These are phyloP conservation scores for Coemansia sp. DNA, from an alignment of 192 early-diverging fungal species.

Conservation along the genomic window DNA sequence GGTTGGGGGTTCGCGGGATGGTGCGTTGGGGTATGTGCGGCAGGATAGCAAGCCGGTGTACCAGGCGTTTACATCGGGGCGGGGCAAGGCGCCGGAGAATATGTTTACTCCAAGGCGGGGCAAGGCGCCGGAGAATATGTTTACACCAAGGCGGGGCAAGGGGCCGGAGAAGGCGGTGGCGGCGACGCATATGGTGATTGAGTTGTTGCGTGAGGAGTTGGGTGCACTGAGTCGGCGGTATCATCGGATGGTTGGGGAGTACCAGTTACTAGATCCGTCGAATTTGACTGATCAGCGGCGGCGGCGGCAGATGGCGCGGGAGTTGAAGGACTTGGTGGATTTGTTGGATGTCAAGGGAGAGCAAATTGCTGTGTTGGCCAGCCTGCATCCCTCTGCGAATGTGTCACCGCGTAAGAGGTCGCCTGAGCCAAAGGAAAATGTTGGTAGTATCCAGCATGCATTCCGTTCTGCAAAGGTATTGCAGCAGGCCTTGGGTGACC, in stretches of 20 bases:
- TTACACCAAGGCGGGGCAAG: too few species aligned
- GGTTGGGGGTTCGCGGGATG: neutral
- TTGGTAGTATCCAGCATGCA: constrained; percentile 17
- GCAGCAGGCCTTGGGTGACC: constrained; percentile 38
- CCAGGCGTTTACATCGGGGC: constrained; percentile 34
- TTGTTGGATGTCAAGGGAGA: constrained; percentile 46
- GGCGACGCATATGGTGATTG: constrained; percentile 20
- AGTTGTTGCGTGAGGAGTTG: constrained; percentile 37
- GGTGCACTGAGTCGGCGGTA: constrained; percentile 46
- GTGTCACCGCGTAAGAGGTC: neutral
- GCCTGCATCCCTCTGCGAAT: constrained; percentile 35
- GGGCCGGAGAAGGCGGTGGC: too few species aligned
- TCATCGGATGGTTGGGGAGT: constrained; percentile 34
- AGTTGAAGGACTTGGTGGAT: constrained; percentile 47
- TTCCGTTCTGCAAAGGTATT: constrained; percentile 26
- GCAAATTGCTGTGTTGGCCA: constrained; percentile 40
- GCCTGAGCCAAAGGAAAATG: neutral
- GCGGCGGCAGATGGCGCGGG: constrained; percentile 29
- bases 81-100: too few species aligned
- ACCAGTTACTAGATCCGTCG: constrained; percentile 19
- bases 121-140: neutral
- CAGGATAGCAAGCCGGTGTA: neutral
- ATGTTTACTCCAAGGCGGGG: neutral
- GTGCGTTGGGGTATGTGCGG: neutral
- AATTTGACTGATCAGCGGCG: constrained; percentile 12